Base-by-base conservation (phyloP, 352 stramenopile species). In the Pilasporangium apinafurcum region DNA sequence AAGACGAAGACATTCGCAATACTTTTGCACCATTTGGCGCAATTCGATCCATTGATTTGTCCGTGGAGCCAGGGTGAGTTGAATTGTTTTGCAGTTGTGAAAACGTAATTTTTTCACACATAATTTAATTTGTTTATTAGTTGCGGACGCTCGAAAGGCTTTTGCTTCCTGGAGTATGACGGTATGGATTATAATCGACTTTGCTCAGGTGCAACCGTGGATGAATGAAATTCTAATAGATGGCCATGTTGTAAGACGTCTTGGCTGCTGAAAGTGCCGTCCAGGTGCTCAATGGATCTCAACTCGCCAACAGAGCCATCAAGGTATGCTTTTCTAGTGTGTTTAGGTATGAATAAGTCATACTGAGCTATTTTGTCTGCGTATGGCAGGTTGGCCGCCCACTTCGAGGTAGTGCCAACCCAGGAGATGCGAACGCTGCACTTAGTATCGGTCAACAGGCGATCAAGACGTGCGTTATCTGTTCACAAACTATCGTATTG, bases 141-240 rank as follows among this genome's bases (percentile, higher is more conserved):
- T 16, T 65, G 66, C 5, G 65, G 60, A 8, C 68, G 78, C 21
- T 90, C 78, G 8, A 90, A 90, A 48, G 78, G 78, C 0, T 90
- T 87, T 37, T 90, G 78, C 52, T 90, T 90, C 48, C 57, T 90
- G 43, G 78, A 90, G 42, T 90, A 84, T 28, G 72, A 90, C 33
- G 65, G 65, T 76, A 30, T n/a, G 54, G 22, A 2, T 4, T 12
- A n/a, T n/a, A 6, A 24, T 10, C 14, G 30, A 17, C 4, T n/a
- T n/a, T 45, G 8, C 12, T 30, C 13, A 6, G 3, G 5, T 35
- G 21, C 8, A 38, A 4, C 9, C 12, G 24, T 31, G 22, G 35
- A 10, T 40, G 28, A 14, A 8, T 17, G 17, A 9, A 20, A 8
- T n/a, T 33, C 8, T 46, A 10, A 44, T 36, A 7, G 38, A 7